phyloP scores from a whole-genome alignment of 805 yeast genomes.

The Candida glaebosa region DNA sequence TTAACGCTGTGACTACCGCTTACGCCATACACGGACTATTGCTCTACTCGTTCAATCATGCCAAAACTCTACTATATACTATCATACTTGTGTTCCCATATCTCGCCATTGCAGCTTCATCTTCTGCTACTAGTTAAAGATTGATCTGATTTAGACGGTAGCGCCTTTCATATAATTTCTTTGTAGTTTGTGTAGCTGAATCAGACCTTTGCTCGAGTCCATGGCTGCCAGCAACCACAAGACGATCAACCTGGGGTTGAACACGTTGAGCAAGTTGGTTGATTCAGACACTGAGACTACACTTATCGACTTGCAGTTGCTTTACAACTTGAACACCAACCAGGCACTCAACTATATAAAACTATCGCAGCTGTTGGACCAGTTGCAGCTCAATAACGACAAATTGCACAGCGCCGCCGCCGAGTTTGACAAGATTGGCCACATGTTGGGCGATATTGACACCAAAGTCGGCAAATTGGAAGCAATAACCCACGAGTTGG shows the following conservation, averaged over 20 bases:
- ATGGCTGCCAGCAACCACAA: conserved; percentile 10
- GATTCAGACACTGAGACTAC: conserved; percentile 42
- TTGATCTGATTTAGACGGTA: background rate
- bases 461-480: conserved; percentile 39
- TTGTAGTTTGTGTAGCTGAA: background rate
- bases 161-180: background rate
- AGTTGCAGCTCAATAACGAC: conserved; percentile 20
- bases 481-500: conserved; percentile 51
- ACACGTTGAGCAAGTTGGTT: conserved; percentile 25
- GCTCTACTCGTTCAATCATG: no score
- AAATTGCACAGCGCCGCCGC: conserved; percentile 41
- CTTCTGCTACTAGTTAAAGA: no score
- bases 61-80: no score
- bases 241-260: conserved; percentile 27
- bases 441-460: conserved; percentile 27
- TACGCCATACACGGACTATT: no score
- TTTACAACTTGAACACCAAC: conserved; percentile 57
- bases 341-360: conserved; percentile 51
- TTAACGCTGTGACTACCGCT: no score
- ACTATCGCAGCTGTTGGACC: conserved; percentile 12
- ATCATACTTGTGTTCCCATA: no score
- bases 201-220: no score
- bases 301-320: conserved; percentile 43
- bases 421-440: conserved; percentile 30
- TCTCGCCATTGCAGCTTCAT: no score